Conservation (phyloP, 768 basidiomycete genomes). For the Amanita muscaria region DNA sequence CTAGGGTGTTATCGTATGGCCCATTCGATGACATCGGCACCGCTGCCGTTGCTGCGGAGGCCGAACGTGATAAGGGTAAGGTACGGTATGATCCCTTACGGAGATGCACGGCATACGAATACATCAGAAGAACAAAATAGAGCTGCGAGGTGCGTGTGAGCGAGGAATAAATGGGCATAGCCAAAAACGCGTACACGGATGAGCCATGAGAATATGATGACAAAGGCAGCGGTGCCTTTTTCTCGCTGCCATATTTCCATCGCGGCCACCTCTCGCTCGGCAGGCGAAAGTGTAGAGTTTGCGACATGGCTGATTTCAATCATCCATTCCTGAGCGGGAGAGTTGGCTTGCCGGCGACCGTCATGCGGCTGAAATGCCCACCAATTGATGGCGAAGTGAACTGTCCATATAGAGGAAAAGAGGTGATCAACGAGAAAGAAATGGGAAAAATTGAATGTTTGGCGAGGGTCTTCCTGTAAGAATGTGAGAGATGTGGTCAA, state of each 20-base stretch:
- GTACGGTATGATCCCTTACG: slow-evolving; percentile 85
- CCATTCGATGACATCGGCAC: slow-evolving; percentile 25
- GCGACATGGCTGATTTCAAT: slow-evolving; percentile 50
- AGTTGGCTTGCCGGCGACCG: slow-evolving; percentile 71
- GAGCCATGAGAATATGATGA: slow-evolving; percentile 80
- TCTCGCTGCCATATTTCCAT: slow-evolving; percentile 84
- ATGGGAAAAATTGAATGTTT: slow-evolving; percentile 85
- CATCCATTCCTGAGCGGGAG: slow-evolving; percentile 81
- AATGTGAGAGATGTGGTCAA: slow-evolving; percentile 4
- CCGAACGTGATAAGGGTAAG: slow-evolving; percentile 51
- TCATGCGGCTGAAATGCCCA: slow-evolving; percentile 91
- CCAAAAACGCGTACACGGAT: slow-evolving; percentile 55
- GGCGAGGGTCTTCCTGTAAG: slow-evolving; percentile 79
- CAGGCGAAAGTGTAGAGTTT: slow-evolving; percentile 48
- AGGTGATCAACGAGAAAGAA: slow-evolving; percentile 89
- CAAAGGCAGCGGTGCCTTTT: slow-evolving; percentile 67
- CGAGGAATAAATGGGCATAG: slow-evolving; percentile 1
- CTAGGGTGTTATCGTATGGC: slow-evolving; percentile 31
- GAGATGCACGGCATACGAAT: slow-evolving; percentile 90
- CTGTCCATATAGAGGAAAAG: slow-evolving; percentile 84
- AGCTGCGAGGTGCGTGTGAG: slow-evolving; percentile 39
- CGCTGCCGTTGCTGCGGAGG: slow-evolving; percentile 17
- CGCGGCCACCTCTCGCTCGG: slow-evolving; percentile 64
- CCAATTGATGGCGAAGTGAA: slow-evolving; percentile 85
- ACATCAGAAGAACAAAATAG: slow-evolving; percentile 84